Evolutionary conservation across 2,329 filamentous ascomycete genomes (phyloP).

Genomic region (Myriangium duriaei): DNA sequence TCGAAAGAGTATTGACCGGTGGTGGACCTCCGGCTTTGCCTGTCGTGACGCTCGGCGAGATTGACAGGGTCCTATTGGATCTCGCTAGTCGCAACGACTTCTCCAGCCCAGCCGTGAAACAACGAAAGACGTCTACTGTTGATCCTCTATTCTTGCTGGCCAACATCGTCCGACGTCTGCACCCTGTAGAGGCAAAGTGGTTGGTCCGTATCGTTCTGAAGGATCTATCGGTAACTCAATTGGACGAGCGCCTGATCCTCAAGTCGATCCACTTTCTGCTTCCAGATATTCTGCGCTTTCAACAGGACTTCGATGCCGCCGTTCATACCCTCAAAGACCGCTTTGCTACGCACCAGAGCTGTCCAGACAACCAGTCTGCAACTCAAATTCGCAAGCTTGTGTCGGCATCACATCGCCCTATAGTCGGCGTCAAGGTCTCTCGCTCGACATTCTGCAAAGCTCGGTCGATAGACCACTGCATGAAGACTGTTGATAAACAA

Average conservation of each 20-base stretch:
- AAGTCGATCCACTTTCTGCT: constrained; percentile 55
- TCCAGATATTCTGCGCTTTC: constrained; percentile 56
- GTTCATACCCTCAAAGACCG: constrained; percentile 40
- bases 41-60: constrained; percentile 53
- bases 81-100: constrained; percentile 58
- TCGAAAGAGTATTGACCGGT: constrained; percentile 50
- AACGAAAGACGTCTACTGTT: constrained; percentile 6
- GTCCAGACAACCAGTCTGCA: constrained; percentile 23
- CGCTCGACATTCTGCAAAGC: constrained; percentile 34
- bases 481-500: constrained; percentile 47
- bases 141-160: constrained; percentile 32
- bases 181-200: constrained; percentile 71
- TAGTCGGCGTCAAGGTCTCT: constrained; percentile 34
- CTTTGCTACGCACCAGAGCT: constrained; percentile 26
- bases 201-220: constrained; percentile 70
- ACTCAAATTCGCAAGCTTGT: constrained; percentile 26
- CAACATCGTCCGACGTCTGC: constrained; percentile 46
- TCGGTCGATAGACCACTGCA: constrained; percentile 55
- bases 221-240: constrained; percentile 52
- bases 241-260: constrained; percentile 48
- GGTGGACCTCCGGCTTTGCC: constrained; percentile 35
- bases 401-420: constrained; percentile 25
- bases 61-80: constrained; percentile 52
- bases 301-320: constrained; percentile 53
- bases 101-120: constrained; percentile 52